These are phyloP conservation scores for Penicillium coffeae DNA, from an alignment of 495 filamentous ascomycete genomes.

Conservation along the genomic window DNA sequence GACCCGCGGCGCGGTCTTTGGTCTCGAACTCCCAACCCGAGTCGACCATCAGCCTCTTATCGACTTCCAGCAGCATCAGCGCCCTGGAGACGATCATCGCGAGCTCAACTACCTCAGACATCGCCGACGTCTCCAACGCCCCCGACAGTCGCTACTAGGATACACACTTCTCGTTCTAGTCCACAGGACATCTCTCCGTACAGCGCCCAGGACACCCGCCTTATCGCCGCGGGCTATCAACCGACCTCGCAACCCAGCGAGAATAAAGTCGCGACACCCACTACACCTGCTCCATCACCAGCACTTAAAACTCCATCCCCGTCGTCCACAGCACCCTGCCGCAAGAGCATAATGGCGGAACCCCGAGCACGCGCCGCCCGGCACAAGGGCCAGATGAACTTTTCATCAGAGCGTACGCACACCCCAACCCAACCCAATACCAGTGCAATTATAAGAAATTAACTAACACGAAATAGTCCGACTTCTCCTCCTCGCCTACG, in stretches of 20 bases:
- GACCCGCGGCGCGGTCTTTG: slow-evolving; percentile 1
- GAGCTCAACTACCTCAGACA: background rate
- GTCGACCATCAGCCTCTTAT: background rate
- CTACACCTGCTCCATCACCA: background rate
- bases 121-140: background rate
- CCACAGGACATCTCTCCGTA: too few species aligned
- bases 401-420: slow-evolving; percentile 69
- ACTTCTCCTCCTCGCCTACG: slow-evolving; percentile 80
- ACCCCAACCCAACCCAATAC: background rate
- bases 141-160: slow-evolving; percentile 7
- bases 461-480: slow-evolving; percentile 53
- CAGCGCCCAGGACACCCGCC: slow-evolving; percentile 18
- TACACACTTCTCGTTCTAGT: too few species aligned
- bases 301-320: too few species aligned
- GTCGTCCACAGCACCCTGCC: background rate
- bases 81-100: background rate
- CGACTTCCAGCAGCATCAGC: background rate
- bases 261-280: background rate
- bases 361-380: slow-evolving; percentile 72
- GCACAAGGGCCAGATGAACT: slow-evolving; percentile 88
- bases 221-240: slow-evolving; percentile 27
- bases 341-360: slow-evolving; percentile 48
- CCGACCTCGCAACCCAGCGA: slow-evolving; percentile 15
- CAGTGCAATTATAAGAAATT: slow-evolving; percentile 4
- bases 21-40: background rate